Base-by-base conservation (phyloP, 2,329 filamentous ascomycete genomes). In the Blastomyces parvus region DNA sequence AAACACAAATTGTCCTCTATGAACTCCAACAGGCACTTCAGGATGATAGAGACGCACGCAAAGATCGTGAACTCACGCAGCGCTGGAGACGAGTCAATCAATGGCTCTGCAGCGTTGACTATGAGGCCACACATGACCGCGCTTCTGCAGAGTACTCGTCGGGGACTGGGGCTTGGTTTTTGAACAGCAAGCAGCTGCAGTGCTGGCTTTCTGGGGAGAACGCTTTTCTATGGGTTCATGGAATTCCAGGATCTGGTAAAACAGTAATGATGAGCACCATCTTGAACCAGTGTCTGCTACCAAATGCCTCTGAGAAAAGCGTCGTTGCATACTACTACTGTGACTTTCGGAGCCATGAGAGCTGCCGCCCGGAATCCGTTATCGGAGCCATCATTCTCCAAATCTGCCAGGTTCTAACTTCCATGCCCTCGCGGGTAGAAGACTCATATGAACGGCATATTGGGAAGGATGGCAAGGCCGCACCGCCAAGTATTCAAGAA, bases 191-290 rank as follows among this genome's bases (percentile, higher is more conserved):
- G 14, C 19, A 62, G 22, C 17, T 62, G 38, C 60, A 22, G 38
- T 27, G 38, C 19, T 62, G 50, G 60, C 48, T 62, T 13, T 22
- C 1, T 13, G 38, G 50, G 7, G 33, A 38, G n/a, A 14, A 56
- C 7, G 13, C n/a, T 36, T 27, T 56, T 22, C 19, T 62, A 19
- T 59, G 61, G 61, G 42, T 62, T 25, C 61, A 62, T 27, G 61
- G 61, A 19, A 62, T 59, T 36, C 61, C 61, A 1, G 61, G 61
- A 19, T 59, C 53, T 7, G 55, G 61, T 3, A 62, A 62, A 52
- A 52, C 61, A 38, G 55, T 62, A 7, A 25, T 62, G 27, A 57
- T 42, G 38, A 62, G 60, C 52, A 46, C 50, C 13, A 62, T 62
- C 25, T 38, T 62, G 38, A 56, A 62, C 50, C 50, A 62, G 25